These are phyloP conservation scores for Naganishia kalamii DNA, from an alignment of 768 basidiomycete species.

Conservation along the genomic window DNA sequence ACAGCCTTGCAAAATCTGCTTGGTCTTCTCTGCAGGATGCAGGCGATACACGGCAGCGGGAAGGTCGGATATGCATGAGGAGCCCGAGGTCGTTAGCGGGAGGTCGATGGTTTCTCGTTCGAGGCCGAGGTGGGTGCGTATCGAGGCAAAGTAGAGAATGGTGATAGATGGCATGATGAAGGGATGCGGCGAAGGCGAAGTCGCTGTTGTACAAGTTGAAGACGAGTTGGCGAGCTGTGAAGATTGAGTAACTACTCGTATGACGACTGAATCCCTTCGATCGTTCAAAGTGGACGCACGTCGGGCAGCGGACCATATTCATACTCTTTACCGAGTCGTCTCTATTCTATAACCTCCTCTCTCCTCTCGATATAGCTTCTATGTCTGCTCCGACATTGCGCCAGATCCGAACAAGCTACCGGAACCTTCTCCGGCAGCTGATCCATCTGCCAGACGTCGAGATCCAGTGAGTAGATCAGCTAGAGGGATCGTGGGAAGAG, in stretches of 20 bases:
- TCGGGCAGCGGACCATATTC: no score
- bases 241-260: no score
- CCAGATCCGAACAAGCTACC: conserved; percentile 3
- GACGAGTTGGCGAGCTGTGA: not conserved
- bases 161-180: conserved; percentile 10
- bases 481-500: not conserved
- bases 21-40: conserved; percentile 6
- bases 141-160: conserved; percentile 22
- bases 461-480: not conserved
- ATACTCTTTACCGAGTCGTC: no score
- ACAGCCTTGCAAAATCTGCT: conserved; percentile 12
- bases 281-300: no score
- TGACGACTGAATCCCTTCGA: no score
- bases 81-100: not conserved
- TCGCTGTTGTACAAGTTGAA: not conserved
- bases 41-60: not conserved
- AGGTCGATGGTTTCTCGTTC: conserved; percentile 14
- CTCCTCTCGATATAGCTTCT: not conserved
- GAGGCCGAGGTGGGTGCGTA: conserved; percentile 15
- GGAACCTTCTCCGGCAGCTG: not conserved
- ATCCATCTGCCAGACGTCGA: conserved; percentile 5
- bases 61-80: not conserved
- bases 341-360: not conserved
- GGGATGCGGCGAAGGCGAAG: not conserved
- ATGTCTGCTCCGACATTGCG: not conserved